Percentiles rank a stretch among this genome's conserved stretches.
These are phyloP conservation scores for Xylaria polymorpha DNA, from an alignment of 2,329 filamentous ascomycete species.

Conservation along the genomic window DNA sequence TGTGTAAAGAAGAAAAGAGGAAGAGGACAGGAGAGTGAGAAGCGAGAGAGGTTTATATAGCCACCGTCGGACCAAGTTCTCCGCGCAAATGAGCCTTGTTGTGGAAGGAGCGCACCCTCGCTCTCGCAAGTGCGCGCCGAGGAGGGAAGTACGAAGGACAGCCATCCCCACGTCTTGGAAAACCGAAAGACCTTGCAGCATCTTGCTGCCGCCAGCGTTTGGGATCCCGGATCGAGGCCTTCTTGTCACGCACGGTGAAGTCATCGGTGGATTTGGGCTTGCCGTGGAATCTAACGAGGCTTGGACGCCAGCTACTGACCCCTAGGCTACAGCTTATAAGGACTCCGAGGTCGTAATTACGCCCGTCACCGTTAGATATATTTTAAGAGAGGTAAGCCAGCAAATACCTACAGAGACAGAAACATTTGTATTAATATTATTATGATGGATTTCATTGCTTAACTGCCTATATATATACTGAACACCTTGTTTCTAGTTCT, in stretches of 20 bases:
- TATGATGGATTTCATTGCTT: not conserved
- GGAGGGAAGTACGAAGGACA: not conserved
- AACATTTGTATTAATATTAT: not conserved
- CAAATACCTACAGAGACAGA: not conserved
- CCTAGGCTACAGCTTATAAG: not conserved
- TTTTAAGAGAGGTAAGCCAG: not conserved
- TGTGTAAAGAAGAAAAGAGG: slow-evolving; percentile 2
- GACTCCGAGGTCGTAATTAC: not conserved
- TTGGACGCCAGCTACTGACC: not conserved
- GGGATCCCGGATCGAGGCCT: not conserved
- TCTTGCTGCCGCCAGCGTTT: slow-evolving; percentile 10
- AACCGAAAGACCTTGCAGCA: not conserved
- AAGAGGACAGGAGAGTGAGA: not conserved
- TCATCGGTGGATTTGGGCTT: not conserved
- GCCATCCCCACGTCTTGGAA: not conserved
- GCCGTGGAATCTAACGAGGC: not conserved
- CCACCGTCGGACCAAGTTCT: not conserved
- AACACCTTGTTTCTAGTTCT: not conserved
- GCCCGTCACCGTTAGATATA: not conserved
- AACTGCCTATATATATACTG: not conserved
- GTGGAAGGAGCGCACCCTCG: slow-evolving; percentile 9
- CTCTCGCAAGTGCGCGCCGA: not conserved
- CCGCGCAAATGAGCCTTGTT: not conserved
- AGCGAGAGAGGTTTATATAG: slow-evolving; percentile 14
- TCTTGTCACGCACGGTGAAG: not conserved